phyloP scores from a whole-genome alignment of 495 filamentous ascomycete genomes.

The Hypoxylon subgilvum region DNA sequence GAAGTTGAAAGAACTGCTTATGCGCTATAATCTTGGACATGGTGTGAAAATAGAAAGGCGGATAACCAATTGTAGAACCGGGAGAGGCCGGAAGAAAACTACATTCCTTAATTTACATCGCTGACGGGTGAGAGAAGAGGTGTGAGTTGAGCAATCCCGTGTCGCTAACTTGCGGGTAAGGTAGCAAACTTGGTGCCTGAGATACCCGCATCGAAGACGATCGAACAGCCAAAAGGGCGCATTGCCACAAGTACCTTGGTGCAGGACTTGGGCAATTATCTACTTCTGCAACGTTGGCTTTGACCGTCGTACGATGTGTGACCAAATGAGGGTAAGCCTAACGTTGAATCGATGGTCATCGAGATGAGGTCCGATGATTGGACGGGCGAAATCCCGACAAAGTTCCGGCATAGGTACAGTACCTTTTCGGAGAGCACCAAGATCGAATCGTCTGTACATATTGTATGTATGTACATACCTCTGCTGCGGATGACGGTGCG shows the following conservation, averaged over 20 bases:
- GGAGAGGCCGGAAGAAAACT: not conserved
- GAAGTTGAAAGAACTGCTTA: conserved; percentile 3
- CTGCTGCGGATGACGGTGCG: no score
- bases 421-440: no score
- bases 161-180: not conserved
- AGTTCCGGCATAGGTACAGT: no score
- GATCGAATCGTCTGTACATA: no score
- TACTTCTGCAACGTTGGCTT: not conserved
- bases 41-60: not conserved
- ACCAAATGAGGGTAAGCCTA: conserved; percentile 8
- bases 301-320: conserved; percentile 4
- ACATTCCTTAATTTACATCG: no score
- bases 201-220: no score
- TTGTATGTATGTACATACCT: no score
- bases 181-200: no score
- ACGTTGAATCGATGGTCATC: no score
- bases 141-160: conserved; percentile 1
- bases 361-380: no score
- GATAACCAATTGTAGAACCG: not conserved
- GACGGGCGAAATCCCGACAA: no score
- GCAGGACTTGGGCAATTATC: not conserved
- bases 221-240: not conserved
- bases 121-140: not conserved
- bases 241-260: not conserved
- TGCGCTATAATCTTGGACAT: not conserved